Evolutionary conservation across 345 rosid species (phyloP), one percentile per base, ranked within the genome.

Genomic region (Populus deltoides): DNA sequence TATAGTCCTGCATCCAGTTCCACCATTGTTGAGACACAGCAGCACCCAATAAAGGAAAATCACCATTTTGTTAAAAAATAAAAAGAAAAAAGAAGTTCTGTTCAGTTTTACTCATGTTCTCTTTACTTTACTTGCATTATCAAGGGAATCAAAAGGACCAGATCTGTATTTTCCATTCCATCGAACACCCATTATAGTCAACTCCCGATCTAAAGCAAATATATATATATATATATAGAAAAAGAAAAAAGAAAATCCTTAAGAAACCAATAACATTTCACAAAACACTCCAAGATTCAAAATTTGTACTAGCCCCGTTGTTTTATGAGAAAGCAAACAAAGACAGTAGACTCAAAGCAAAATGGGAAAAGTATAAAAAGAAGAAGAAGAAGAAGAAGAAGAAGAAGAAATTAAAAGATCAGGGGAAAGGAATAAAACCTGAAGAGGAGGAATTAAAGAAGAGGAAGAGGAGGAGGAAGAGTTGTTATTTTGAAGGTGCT

Each of bases 1-100:
- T 90, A 78, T 88, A 96, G 80, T 96, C 99, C 98, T 96, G 89
- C 74, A 82, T 57, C 24, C 16, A 59, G 27, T n/a, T 65, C 15
- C 24, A 53, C 24, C 6, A 72, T 24, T 24, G 15, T 24, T 59
- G 65, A 24, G 65, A 24, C n/a, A 9, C 65, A 59, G 29, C 6
- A 59, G 29, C 65, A 59, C 25, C 29, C 65, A 24, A 59, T 9
- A 59, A 59, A 59, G 25, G 25, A 59, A n/a, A 55, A 59, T n/a
- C 5, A 4, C 6, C 1, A 2, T 33, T 31, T 49, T 51, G 36
- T 7, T 1, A 10, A 51, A 33, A n/a, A 2, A 39, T 16, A 2
- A 57, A 57, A 68, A 22, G 5, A 0, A 57, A 68, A 22, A 3
- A 0, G 11, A 17, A 22, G 11, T 22, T n/a, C 0, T 57, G 5